These are phyloP conservation scores for Puccinia triticina DNA, from an alignment of 1,284 basidiomycete genomes.

Conservation along the genomic window DNA sequence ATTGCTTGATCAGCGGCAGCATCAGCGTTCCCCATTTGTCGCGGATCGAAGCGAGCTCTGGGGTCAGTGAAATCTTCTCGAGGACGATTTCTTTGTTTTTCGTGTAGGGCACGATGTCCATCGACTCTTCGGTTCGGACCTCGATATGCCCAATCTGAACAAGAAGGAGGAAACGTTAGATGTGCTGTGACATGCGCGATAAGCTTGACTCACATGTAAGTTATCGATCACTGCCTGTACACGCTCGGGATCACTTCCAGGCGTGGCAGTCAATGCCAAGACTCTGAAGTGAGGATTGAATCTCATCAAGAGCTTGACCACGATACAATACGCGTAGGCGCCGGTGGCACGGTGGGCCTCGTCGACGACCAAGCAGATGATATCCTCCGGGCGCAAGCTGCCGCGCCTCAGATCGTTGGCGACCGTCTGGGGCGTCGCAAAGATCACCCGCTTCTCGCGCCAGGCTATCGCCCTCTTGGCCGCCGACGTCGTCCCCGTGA, in stretches of 20 bases:
- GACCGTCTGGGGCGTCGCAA: constrained; percentile 96
- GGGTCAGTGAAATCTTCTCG: constrained; percentile 54
- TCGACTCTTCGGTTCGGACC: constrained; percentile 85
- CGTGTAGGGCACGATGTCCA: constrained; percentile 84
- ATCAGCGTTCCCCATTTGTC: constrained; percentile 60
- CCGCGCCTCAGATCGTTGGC: constrained; percentile 79
- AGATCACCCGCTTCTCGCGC: constrained; percentile 85
- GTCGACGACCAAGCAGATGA: constrained; percentile 83
- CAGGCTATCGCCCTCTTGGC: constrained; percentile 64
- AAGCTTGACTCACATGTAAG: constrained; percentile 67
- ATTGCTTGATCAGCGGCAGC: constrained; percentile 53
- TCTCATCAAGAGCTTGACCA: constrained; percentile 85
- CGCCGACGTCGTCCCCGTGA: constrained; percentile 74
- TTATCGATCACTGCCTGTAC: constrained; percentile 91
- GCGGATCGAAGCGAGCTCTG: constrained; percentile 56
- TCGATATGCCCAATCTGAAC: constrained; percentile 83
- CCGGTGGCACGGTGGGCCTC: constrained; percentile 95
- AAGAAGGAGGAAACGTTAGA: neutral
- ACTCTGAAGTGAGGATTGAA: constrained; percentile 92
- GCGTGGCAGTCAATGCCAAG: constrained; percentile 92
- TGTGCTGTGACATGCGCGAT: neutral
- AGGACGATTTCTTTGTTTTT: constrained; percentile 71
- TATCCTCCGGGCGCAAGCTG: constrained; percentile 75
- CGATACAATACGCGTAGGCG: constrained; percentile 87
- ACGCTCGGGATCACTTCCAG: constrained; percentile 79